Evolutionary conservation across 768 basidiomycete species (phyloP), one percentile per base, ranked within the genome.

Genomic region (Mycena filopes): DNA sequence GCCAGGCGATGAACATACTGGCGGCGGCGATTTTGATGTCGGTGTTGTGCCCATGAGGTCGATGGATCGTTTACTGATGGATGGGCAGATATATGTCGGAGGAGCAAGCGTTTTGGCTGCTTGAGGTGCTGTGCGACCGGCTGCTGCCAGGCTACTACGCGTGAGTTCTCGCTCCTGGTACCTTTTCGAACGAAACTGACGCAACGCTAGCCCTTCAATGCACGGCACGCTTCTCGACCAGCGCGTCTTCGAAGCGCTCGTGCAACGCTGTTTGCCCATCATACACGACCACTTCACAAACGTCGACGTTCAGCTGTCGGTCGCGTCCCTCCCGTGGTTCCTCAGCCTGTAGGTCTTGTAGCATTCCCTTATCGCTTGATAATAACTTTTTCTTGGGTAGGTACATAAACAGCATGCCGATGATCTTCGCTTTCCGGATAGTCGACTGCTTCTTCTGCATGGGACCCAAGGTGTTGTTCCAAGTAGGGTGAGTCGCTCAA

Each of bases 141-240:
- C 87, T 99, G 28, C 81, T 99, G 28, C 98, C 98, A 4, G 97
- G 97, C n/a, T 98, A 98, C 77, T 98, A 98, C 75, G 91, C 92
- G 96, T 96, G 51, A 66, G 88, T 77, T 3, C 50, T 45, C 25
- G 9, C 41, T n/a, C 2, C 36, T n/a, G 18, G 5, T 46, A 38
- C 9, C 25, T 9, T 12, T 31, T 25, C 48, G 55, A n/a, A n/a
- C 23, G 57, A 33, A 60, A 58, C 60, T 55, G 67, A 71, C n/a
- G 18, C 31, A 15, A 42, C 36, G 42, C 15, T 69, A 96, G 95
- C 68, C 94, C 95, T 2, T 97, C 96, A 0, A 99, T 99, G 98
- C 95, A 98, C 71, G 98, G 98, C 16, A 99, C 98, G 0, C 85
- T 99, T 13, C 88, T 99, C n/a, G 98, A 99, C 75, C 98, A 99